phyloP scores from a whole-genome alignment of 2,329 filamentous ascomycete genomes.

The Venturia aucupariae region DNA sequence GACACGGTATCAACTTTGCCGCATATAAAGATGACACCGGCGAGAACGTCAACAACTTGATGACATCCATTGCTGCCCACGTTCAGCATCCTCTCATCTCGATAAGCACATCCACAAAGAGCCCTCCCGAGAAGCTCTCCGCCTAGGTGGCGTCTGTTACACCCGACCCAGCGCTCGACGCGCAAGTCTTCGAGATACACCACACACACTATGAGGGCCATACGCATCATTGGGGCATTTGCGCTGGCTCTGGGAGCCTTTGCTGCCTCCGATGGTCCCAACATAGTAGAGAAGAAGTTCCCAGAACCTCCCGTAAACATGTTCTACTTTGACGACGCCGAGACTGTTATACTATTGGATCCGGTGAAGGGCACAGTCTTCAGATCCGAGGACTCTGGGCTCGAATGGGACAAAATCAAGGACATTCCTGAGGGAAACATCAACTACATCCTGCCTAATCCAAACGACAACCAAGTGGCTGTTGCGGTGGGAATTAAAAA shows the following conservation, averaged over 20 bases:
- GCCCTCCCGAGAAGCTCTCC: not conserved
- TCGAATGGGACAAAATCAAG: constrained; percentile 59
- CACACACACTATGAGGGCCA: constrained; percentile 3
- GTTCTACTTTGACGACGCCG: constrained; percentile 86
- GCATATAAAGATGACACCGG: not conserved
- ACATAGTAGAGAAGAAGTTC: constrained; percentile 51
- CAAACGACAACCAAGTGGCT: constrained; percentile 67
- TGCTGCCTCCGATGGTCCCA: constrained; percentile 54
- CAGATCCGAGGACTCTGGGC: constrained; percentile 73
- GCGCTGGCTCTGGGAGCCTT: constrained; percentile 37
- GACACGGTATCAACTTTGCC: constrained; percentile 8
- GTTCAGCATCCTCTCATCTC: not conserved
- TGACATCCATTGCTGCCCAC: not conserved
- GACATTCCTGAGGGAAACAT: constrained; percentile 56
- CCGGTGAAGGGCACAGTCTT: constrained; percentile 54
- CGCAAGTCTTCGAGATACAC: not conserved
- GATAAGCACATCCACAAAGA: not conserved
- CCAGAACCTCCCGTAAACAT: constrained; percentile 57
- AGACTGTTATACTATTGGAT: constrained; percentile 71
- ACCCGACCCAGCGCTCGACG: not conserved
- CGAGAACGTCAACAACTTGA: not conserved
- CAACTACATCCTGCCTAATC: constrained; percentile 61
- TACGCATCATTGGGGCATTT: constrained; percentile 18
- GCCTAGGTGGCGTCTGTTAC: constrained; percentile 1
- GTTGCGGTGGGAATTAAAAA: constrained; percentile 64